Conservation (phyloP, 1,139 yeast genomes). For the Yamadazyma trypodendri region DNA sequence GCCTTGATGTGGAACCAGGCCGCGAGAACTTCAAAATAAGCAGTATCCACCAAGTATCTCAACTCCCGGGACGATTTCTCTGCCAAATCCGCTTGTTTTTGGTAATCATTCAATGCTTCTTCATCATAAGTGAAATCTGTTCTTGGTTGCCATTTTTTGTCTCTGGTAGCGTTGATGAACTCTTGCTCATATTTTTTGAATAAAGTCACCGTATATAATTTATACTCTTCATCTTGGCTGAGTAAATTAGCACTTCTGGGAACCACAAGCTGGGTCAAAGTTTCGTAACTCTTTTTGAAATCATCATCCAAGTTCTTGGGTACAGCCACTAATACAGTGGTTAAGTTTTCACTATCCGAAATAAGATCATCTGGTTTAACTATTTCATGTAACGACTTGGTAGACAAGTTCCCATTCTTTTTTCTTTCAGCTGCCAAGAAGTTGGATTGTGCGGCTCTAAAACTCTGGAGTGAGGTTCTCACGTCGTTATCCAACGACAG, state of each 20-base stretch:
- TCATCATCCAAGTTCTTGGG: slow-evolving; percentile 64
- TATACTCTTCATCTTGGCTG: slow-evolving; percentile 70
- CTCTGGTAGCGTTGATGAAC: slow-evolving; percentile 72
- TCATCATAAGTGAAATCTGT: slow-evolving; percentile 84
- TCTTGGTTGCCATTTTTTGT: slow-evolving; percentile 87
- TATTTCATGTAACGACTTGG: slow-evolving; percentile 84
- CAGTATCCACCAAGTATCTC: slow-evolving; percentile 78
- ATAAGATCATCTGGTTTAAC: slow-evolving; percentile 86
- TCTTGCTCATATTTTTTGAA: slow-evolving; percentile 79
- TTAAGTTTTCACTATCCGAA: slow-evolving; percentile 78
- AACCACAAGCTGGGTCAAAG: slow-evolving; percentile 76
- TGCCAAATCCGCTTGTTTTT: slow-evolving; percentile 77
- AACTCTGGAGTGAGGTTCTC: slow-evolving; percentile 63
- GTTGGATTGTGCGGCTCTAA: slow-evolving; percentile 80
- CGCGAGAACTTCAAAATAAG: slow-evolving; percentile 79
- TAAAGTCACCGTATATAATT: slow-evolving; percentile 73
- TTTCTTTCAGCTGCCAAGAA: slow-evolving; percentile 87
- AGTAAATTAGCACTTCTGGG: slow-evolving; percentile 82
- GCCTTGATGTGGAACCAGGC: slow-evolving; percentile 88
- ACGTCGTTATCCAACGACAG: slow-evolving; percentile 81
- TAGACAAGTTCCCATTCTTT: slow-evolving; percentile 89
- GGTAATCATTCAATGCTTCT: slow-evolving; percentile 65
- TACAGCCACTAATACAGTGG: slow-evolving; percentile 81
- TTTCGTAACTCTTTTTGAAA: slow-evolving; percentile 71
- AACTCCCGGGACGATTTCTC: slow-evolving; percentile 73